Evolutionary conservation across 208 protist species (phyloP).

Genomic region (Acanthamoeba culbertsoni): DNA sequence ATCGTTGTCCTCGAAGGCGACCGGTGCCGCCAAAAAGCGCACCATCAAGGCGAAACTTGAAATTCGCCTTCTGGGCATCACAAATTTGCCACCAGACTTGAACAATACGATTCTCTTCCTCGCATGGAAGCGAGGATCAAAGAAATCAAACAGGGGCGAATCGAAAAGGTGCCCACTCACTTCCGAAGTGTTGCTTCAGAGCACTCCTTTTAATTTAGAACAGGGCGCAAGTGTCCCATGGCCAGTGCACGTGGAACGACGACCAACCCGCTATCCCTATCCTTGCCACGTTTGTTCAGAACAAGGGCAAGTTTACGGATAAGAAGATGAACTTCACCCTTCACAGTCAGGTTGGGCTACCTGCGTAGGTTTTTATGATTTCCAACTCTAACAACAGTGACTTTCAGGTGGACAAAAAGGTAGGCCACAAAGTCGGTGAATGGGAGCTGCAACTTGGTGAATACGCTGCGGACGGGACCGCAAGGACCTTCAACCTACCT

Average conservation of each 20-base stretch:
- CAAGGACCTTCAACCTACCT: not conserved
- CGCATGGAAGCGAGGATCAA: no score
- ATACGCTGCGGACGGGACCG: not conserved
- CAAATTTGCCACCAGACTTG: not conserved
- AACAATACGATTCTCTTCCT: not conserved
- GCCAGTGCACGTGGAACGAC: not conserved
- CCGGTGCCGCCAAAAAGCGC: not conserved
- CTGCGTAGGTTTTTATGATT: no score
- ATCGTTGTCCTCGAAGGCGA: not conserved
- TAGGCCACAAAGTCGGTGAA: not conserved
- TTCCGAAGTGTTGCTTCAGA: no score
- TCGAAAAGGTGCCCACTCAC: not conserved
- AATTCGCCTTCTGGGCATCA: not conserved
- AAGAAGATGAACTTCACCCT: not conserved
- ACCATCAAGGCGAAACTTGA: not conserved
- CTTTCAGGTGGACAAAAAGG: not conserved
- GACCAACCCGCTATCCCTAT: slow-evolving; percentile 6
- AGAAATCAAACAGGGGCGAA: slow-evolving; percentile 1
- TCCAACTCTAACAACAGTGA: not conserved
- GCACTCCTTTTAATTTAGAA: no score
- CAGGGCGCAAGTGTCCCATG: not conserved
- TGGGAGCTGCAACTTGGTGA: not conserved
- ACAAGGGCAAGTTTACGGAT: not conserved
- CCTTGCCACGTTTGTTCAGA: not conserved
- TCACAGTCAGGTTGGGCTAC: not conserved